Percentiles rank a stretch among this genome's conserved stretches.
These are phyloP conservation scores for Colletotrichum tabaci DNA, from an alignment of 2,329 filamentous ascomycete genomes.

Conservation along the genomic window DNA sequence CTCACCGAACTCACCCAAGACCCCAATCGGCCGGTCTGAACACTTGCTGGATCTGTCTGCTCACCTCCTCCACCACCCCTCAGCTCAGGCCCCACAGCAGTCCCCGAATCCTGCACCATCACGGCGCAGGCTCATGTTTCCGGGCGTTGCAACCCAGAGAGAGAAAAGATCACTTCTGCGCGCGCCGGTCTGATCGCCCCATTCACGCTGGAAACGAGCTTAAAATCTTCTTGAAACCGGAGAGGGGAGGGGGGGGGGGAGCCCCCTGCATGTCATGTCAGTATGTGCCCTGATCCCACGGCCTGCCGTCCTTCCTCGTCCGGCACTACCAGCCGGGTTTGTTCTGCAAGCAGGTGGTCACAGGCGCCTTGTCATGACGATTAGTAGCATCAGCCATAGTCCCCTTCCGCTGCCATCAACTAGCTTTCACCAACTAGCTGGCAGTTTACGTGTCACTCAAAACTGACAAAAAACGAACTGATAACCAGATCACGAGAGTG, in stretches of 20 bases:
- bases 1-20: neutral
- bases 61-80: neutral
- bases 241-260: neutral
- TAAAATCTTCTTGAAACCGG: conserved; percentile 29
- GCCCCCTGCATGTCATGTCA: conserved; percentile 30
- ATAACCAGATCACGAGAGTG: neutral
- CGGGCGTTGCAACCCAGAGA: neutral
- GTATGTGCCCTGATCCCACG: neutral
- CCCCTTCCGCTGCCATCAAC: neutral
- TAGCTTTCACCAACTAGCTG: conserved; percentile 6
- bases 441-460: neutral
- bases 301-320: conserved; percentile 7
- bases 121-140: neutral
- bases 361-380: neutral
- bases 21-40: neutral
- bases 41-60: too few relatives aligned
- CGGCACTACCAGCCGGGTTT: neutral
- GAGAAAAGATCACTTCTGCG: conserved; percentile 12
- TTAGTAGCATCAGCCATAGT: too few relatives aligned
- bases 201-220: conserved; percentile 11
- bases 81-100: conserved; percentile 32
- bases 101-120: conserved; percentile 17
- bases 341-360: neutral
- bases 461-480: too few relatives aligned
- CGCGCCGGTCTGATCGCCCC: conserved; percentile 17